phyloP scores from a whole-genome alignment of 257 asterid genomes.

The Scutellaria galericulata region DNA sequence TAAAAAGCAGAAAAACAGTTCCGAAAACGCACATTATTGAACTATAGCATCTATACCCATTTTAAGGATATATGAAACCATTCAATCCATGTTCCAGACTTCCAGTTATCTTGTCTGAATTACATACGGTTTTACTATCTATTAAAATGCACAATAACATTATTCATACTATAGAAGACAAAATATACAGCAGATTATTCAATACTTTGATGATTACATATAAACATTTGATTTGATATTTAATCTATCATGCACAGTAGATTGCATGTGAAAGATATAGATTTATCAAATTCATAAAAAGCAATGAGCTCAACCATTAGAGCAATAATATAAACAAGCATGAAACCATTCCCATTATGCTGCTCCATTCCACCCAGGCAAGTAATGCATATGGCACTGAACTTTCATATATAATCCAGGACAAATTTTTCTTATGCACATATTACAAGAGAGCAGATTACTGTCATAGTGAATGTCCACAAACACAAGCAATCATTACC shows the following conservation, averaged over 20 bases:
- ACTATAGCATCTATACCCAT: not conserved
- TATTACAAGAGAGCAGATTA: constrained; percentile 1
- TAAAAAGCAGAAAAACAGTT: constrained; percentile 4
- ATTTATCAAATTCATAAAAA: constrained; percentile 5
- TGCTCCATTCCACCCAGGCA: not conserved
- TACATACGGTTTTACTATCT: not conserved
- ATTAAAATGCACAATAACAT: constrained; percentile 22
- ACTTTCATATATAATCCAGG: not conserved
- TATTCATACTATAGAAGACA: not conserved
- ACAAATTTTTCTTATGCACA: not conserved
- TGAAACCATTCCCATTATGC: not conserved
- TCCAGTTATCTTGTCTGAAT: not conserved
- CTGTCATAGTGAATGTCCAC: not conserved
- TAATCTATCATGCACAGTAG: not conserved
- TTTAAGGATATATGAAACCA: constrained; percentile 15
- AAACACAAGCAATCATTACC: constrained; percentile 51
- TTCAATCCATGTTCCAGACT: constrained; percentile 1
- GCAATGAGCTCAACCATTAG: constrained; percentile 1
- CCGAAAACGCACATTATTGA: constrained; percentile 12
- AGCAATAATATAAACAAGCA: constrained; percentile 4
- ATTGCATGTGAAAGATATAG: not conserved
- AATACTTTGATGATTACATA: not conserved
- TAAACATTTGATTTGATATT: not conserved
- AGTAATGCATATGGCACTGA: not conserved
- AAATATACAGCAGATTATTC: not conserved